Evolutionary conservation across 2,329 filamentous ascomycete species (phyloP).

Genomic region (Xenosphaeropsis pyriputrescens): DNA sequence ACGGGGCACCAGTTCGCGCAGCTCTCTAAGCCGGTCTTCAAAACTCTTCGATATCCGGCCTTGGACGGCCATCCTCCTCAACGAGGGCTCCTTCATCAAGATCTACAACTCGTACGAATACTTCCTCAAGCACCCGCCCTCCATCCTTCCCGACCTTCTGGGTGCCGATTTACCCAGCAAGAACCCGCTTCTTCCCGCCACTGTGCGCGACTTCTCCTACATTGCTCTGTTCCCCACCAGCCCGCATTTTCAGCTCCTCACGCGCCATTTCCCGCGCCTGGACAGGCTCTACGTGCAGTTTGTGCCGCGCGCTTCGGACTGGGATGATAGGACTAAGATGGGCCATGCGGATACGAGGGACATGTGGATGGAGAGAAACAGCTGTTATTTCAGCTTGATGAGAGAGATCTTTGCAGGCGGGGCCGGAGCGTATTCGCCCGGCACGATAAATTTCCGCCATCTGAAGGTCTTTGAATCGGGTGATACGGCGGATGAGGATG

Average conservation of each 20-base stretch:
- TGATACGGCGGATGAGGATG: conserved; percentile 27
- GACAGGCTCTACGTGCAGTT: conserved; percentile 38
- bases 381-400: conserved; percentile 14
- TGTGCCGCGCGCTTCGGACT: conserved; percentile 17
- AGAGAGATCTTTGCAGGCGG: conserved; percentile 12
- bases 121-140: conserved; percentile 41
- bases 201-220: conserved; percentile 38
- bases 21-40: not conserved
- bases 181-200: conserved; percentile 21
- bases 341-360: conserved; percentile 15
- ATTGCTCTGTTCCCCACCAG: conserved; percentile 53
- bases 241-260: conserved; percentile 38
- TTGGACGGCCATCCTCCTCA: conserved; percentile 53
- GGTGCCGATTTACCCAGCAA: conserved; percentile 24
- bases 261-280: conserved; percentile 32
- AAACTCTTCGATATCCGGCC: conserved; percentile 18
- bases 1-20: not conserved
- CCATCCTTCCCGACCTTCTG: conserved; percentile 36
- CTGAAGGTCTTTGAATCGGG: conserved; percentile 33
- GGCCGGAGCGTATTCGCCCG: conserved; percentile 3
- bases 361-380: conserved; percentile 16
- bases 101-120: conserved; percentile 61
- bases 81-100: conserved; percentile 61
- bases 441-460: conserved; percentile 23
- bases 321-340: conserved; percentile 16